phyloP scores from a whole-genome alignment of 148 eudicot genomes.

The Chenopodium quinoa region DNA sequence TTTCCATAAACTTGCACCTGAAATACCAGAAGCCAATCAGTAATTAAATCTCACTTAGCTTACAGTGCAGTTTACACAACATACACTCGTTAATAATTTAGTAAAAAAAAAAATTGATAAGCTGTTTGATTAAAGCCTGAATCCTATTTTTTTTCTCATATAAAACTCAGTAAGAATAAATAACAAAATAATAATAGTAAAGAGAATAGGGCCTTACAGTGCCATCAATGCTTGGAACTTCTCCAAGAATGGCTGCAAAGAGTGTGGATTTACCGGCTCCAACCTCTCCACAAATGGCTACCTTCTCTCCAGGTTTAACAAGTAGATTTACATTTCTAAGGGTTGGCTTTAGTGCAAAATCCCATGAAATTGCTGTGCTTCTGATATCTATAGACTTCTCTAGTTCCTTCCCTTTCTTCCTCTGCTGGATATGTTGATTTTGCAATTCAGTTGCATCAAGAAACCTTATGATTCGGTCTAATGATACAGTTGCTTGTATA shows the following conservation, averaged over 20 bases:
- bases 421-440: slow-evolving; percentile 15
- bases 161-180: background rate
- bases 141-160: background rate
- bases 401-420: background rate
- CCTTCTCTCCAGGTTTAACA: slow-evolving; percentile 40
- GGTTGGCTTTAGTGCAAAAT: slow-evolving; percentile 30
- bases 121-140: background rate
- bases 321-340: slow-evolving; percentile 35
- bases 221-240: slow-evolving; percentile 46
- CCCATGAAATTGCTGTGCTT: slow-evolving; percentile 42
- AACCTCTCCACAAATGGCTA: slow-evolving; percentile 68
- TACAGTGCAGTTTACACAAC: background rate
- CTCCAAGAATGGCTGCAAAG: slow-evolving; percentile 59
- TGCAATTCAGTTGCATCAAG: slow-evolving; percentile 47
- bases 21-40: slow-evolving; percentile 12
- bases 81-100: background rate
- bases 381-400: slow-evolving; percentile 28
- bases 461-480: slow-evolving; percentile 41
- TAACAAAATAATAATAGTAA: background rate
- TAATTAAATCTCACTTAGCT: background rate
- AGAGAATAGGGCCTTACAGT: slow-evolving; percentile 32
- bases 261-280: slow-evolving; percentile 72
- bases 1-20: slow-evolving; percentile 51
- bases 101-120: background rate
- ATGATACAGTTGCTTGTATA: slow-evolving; percentile 53